Evolutionary conservation across 2,329 filamentous ascomycete species (phyloP).

Genomic region (Pseudogymnoascus sp.): DNA sequence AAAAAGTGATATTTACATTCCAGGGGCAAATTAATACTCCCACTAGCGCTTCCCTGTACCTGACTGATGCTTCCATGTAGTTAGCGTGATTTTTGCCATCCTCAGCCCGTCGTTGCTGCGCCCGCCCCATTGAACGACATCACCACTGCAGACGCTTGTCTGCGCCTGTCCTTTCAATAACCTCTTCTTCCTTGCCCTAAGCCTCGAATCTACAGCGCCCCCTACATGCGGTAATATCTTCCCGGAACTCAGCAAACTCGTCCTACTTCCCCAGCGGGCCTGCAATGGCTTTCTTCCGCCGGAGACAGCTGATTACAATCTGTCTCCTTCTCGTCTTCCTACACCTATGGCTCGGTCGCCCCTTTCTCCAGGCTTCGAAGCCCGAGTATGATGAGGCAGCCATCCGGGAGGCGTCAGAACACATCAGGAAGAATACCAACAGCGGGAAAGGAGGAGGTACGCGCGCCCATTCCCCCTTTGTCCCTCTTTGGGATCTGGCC

Average conservation of each 20-base stretch:
- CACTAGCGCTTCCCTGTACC: not conserved
- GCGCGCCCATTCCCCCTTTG: not conserved
- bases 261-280: not conserved
- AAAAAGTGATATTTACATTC: not conserved
- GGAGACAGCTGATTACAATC: not conserved
- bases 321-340: not conserved
- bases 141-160: not conserved
- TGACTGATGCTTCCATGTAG: not conserved
- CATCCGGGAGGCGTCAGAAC: not conserved
- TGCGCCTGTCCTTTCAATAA: not conserved
- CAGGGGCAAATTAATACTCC: not conserved
- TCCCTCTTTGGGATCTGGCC: not conserved
- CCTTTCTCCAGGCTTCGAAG: not conserved
- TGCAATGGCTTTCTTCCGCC: not conserved
- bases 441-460: conserved; percentile 2
- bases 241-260: not conserved
- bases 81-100: not conserved
- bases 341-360: conserved; percentile 1
- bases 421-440: not conserved
- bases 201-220: not conserved
- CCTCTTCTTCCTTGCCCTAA: not conserved
- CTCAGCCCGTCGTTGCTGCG: not conserved
- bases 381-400: not conserved
- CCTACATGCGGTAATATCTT: not conserved
- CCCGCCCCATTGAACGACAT: not conserved